Evolutionary conservation across 2,329 filamentous ascomycete genomes (phyloP), one percentile per base, ranked within the genome.

Genomic region (Coccinonectria pachysandricola): DNA sequence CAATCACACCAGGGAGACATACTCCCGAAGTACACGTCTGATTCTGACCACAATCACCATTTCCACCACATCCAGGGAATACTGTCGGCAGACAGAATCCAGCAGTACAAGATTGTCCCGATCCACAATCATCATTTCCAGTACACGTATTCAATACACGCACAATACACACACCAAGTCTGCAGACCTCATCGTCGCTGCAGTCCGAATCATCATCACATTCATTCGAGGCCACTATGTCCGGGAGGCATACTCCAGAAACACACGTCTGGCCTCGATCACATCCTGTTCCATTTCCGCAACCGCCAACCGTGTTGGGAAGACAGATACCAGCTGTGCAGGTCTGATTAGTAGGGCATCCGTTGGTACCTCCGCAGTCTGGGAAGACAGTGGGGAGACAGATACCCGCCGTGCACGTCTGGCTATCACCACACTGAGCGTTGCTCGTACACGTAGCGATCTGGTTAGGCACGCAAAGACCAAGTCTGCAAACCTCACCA

Each of bases 171-270:
- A 34, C 24, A 13, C 31, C 31, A 2, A 24, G 3, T 20, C 8
- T 15, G 24, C 29, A 16, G 22, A 26, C 12, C 26, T 27, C 30
- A 2, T 5, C 20, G 16, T 21, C 12, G 2, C 9, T n/a, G 9
- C 5, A 15, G 3, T 8, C 24, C 9, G 27, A 33, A 5, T 21
- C 22, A 4, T 16, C 9, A 11, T 17, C 21, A 3, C 15, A 12
- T 2, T 15, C 13, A 12, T 27, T 30, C 3, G 18, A 10, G 3
- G 24, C 8, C 6, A 34, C 12, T 5, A 15, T 14, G 3, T 8
- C 19, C 8, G 31, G 31, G 3, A 34, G 24, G 19, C 31, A 34
- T 9, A 22, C 20, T 6, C 27, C 31, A 7, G 16, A 27, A 9
- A 24, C 22, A 12, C 31, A 34, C 2, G 27, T 14, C 17, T 19